Base-by-base conservation (phyloP, 2,329 filamentous ascomycete genomes). In the Thyridium curvatum region DNA sequence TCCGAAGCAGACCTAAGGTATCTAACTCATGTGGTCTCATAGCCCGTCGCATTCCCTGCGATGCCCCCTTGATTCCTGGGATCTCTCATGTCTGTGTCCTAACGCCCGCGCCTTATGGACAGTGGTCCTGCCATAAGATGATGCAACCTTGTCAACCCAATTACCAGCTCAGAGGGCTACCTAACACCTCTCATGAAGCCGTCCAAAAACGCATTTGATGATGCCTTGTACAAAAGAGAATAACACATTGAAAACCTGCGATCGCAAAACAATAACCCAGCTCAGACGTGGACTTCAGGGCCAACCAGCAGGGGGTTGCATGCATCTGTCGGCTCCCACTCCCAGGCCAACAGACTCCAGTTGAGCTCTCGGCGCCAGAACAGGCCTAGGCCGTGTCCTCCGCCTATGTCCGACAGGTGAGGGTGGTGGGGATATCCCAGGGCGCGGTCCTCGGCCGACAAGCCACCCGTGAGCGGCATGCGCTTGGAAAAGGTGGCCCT, bases 341-440 rank as follows among this genome's bases (percentile, higher is more conserved):
- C 82, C 86, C 85, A 91, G 38, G 81, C 84, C 54, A 90, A 65
- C 58, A 90, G 74, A 59, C 85, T 88, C 86, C 86, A 91, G 65
- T 93, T 93, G 54, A 93, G 68, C 65, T 91, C 86, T 52, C 80
- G 77, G 51, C 80, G 74, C 79, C 79, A 84, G 56, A 83, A 83
- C 33, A 84, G 64, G 30, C 80, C 80, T 51, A 84, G 70, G n/a
- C 79, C 79, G 51, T 72, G 70, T 46, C 74, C 73, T 50, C 72
- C 70, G 52, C 64, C 62, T 31, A 59, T 64, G 4, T 56, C 52
- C 12, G 53, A 51, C 12, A 62, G 50, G 13, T 58, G 55, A 13
- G 62, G 63, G 29, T 61, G 46, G 30, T 69, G 66, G 48, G 69
- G 60, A 46, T 17, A 18, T 18, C 39, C 40, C 4, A 37, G 8